These are phyloP conservation scores for Metschnikowia chrysomelidarum DNA, from an alignment of 805 yeast genomes.

Conservation along the genomic window DNA sequence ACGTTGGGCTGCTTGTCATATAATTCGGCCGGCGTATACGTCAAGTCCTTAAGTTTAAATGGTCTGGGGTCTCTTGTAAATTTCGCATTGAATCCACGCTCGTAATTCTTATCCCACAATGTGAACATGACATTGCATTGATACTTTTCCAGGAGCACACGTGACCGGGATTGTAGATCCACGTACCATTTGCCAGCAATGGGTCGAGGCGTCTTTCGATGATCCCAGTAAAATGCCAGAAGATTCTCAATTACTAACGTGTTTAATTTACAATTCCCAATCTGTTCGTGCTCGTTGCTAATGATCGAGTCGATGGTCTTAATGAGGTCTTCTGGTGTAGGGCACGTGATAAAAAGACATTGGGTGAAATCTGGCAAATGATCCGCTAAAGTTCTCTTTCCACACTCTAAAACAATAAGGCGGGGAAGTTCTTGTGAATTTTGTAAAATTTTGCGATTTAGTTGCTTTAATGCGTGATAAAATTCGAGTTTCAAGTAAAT, in stretches of 20 bases:
- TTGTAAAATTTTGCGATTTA: neutral
- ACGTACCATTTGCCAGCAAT: conserved; percentile 14
- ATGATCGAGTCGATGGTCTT: conserved; percentile 5
- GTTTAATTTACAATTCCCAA: conserved; percentile 14
- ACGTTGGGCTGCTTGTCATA: conserved; percentile 2
- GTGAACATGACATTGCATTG: conserved; percentile 30
- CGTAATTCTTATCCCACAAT: conserved; percentile 29
- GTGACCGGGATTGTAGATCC: conserved; percentile 14
- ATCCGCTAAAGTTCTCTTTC: conserved; percentile 3
- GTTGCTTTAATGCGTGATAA: conserved; percentile 9
- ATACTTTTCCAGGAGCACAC: conserved; percentile 17
- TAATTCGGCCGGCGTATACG: conserved; percentile 13
- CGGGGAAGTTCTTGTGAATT: neutral
- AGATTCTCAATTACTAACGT: conserved; percentile 30
- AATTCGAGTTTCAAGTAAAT: conserved; percentile 12
- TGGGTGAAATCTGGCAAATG: neutral
- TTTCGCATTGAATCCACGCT: conserved; percentile 27
- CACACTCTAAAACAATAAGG: conserved; percentile 10
- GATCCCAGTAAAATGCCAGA: conserved; percentile 37
- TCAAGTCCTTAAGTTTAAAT: conserved; percentile 6
- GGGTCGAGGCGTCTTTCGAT: conserved; percentile 12
- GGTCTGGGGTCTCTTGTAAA: neutral
- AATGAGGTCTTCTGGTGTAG: conserved; percentile 6
- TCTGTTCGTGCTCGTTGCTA: neutral
- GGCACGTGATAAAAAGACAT: conserved; percentile 4